Percentiles rank a stretch among this genome's conserved stretches.
Conservation (phyloP, 306 rosid species). For the Morella rubra region DNA sequence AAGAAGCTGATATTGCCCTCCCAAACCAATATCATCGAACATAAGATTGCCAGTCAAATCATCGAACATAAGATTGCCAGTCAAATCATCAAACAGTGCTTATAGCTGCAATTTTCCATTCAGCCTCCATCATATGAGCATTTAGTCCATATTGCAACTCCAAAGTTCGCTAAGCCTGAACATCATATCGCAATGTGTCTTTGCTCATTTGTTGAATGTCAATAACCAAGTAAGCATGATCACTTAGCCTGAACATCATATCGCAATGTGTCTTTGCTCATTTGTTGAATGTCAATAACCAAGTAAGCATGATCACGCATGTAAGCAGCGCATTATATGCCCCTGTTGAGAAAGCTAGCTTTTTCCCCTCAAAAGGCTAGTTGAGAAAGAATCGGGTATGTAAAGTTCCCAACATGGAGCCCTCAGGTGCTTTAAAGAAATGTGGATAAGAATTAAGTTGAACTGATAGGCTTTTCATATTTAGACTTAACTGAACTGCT, state of each 20-base stretch:
- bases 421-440: background rate
- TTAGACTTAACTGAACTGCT: slow-evolving; percentile 13
- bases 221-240: background rate
- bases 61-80: background rate
- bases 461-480: slow-evolving; percentile 5
- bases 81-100: background rate
- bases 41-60: background rate
- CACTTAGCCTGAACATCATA: background rate
- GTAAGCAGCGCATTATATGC: background rate
- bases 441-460: background rate
- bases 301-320: background rate
- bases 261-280: background rate
- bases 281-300: background rate
- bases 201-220: background rate
- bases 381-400: background rate
- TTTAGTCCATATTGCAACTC: background rate
- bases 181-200: background rate
- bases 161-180: background rate
- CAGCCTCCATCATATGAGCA: background rate
- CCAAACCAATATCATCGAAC: background rate
- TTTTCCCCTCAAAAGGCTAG: background rate
- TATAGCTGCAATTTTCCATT: background rate
- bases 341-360: background rate
- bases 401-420: background rate
- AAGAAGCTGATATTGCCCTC: background rate